Evolutionary conservation across 345 rosid genomes (phyloP).

Genomic region (Populus simonii): DNA sequence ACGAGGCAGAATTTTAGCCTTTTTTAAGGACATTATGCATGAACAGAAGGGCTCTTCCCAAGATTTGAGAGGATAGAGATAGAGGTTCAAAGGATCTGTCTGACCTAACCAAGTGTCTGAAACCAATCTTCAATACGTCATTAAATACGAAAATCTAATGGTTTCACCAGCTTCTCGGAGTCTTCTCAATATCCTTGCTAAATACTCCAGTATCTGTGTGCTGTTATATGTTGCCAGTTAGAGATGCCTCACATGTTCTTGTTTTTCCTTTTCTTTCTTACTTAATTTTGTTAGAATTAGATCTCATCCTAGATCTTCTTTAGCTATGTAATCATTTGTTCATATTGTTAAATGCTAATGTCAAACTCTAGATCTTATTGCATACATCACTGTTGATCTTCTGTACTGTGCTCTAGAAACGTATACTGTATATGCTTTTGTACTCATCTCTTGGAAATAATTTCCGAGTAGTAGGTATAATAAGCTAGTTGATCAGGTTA

Average conservation of each 20-base stretch:
- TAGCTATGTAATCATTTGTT: constrained; percentile 24
- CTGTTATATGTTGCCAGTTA: constrained; percentile 11
- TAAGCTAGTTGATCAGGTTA: constrained; percentile 22
- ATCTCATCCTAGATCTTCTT: constrained; percentile 39
- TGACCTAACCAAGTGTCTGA: constrained; percentile 28
- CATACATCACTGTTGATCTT: constrained; percentile 38
- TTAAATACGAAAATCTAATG: constrained; percentile 21
- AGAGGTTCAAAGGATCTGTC: constrained; percentile 32
- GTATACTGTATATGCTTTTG: constrained; percentile 13
- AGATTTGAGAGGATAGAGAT: constrained; percentile 31
- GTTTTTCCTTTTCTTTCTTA: background rate
- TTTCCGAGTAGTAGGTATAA: background rate
- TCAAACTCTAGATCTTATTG: constrained; percentile 33
- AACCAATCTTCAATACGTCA: constrained; percentile 36
- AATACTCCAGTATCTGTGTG: constrained; percentile 36
- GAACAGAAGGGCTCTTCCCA: constrained; percentile 22
- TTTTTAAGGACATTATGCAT: constrained; percentile 49
- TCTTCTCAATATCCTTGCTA: constrained; percentile 48
- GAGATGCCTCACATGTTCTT: constrained; percentile 19
- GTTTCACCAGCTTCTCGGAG: constrained; percentile 20
- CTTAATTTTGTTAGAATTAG: constrained; percentile 11
- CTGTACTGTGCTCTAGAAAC: constrained; percentile 21
- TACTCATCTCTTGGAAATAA: constrained; percentile 15
- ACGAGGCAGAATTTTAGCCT: constrained; percentile 46
- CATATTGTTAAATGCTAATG: constrained; percentile 14